Conservation (phyloP, 2,329 filamentous ascomycete genomes). For the Aspergillus sojae region DNA sequence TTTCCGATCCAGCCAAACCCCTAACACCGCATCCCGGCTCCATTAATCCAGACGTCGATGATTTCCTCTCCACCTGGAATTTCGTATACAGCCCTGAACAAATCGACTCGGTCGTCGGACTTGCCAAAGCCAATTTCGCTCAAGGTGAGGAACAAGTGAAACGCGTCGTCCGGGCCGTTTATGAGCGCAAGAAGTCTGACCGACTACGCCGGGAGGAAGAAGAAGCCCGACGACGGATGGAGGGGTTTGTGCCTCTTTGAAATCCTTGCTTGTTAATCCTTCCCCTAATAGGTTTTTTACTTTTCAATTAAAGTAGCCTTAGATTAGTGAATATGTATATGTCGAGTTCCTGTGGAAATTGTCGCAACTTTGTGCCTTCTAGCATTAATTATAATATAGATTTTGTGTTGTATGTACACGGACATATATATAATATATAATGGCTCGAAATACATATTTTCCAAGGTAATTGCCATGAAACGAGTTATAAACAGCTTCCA, state of each 20-base stretch:
- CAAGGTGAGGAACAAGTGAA: constrained; percentile 80
- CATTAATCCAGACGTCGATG: constrained; percentile 79
- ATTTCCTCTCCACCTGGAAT: constrained; percentile 97
- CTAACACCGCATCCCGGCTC: constrained; percentile 57
- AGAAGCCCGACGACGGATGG: constrained; percentile 29
- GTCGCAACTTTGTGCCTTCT: background rate
- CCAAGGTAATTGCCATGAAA: background rate
- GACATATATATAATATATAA: background rate
- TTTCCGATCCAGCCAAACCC: constrained; percentile 24
- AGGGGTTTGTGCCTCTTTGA: constrained; percentile 36
- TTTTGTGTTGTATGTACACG: background rate
- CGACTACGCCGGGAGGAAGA: constrained; percentile 34
- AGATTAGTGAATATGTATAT: background rate
- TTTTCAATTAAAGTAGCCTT: background rate
- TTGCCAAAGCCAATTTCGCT: constrained; percentile 83
- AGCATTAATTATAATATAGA: background rate
- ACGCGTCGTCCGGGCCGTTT: constrained; percentile 81
- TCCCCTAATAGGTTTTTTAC: background rate
- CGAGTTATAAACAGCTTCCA: background rate
- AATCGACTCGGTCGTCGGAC: constrained; percentile 78
- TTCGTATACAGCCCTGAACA: constrained; percentile 93
- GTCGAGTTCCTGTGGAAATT: background rate
- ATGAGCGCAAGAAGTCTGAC: constrained; percentile 80
- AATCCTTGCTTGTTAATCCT: background rate
- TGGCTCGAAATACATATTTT: background rate